These are phyloP conservation scores for Glomus cerebriforme DNA, from an alignment of 192 early-diverging fungal genomes.

Conservation along the genomic window DNA sequence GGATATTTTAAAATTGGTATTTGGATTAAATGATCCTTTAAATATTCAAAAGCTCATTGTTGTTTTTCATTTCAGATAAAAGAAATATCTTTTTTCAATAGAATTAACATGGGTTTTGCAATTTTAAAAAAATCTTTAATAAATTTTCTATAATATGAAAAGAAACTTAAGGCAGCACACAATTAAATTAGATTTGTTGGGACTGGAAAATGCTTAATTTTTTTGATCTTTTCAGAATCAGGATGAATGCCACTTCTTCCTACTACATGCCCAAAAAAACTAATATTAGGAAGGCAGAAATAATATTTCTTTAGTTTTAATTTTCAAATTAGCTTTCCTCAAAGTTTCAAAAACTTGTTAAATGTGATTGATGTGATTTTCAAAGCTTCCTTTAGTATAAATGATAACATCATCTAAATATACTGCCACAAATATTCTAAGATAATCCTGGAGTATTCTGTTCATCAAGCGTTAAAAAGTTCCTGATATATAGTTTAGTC, in stretches of 20 bases:
- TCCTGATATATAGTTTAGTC: no score
- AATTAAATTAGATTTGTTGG: not conserved
- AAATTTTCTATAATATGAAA: not conserved
- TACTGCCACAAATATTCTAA: no score
- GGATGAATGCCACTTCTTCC: not conserved
- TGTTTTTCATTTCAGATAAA: not conserved
- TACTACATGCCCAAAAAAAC: not conserved
- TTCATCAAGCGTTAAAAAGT: no score
- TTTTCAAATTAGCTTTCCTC: not conserved
- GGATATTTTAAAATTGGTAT: not conserved
- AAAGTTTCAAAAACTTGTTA: no score
- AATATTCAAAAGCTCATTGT: not conserved
- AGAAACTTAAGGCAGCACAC: not conserved
- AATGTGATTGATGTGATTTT: no score
- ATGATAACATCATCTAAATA: no score
- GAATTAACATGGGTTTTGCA: not conserved
- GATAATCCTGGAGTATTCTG: no score
- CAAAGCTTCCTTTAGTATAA: no score
- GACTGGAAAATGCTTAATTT: not conserved
- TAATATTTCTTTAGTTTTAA: not conserved
- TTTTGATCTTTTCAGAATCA: not conserved
- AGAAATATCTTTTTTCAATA: constrained; percentile 17
- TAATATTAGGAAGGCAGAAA: not conserved
- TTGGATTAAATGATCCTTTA: not conserved
- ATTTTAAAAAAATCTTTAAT: not conserved